phyloP scores from a whole-genome alignment of 768 basidiomycete species.

The Pleurotus cornucopiae region DNA sequence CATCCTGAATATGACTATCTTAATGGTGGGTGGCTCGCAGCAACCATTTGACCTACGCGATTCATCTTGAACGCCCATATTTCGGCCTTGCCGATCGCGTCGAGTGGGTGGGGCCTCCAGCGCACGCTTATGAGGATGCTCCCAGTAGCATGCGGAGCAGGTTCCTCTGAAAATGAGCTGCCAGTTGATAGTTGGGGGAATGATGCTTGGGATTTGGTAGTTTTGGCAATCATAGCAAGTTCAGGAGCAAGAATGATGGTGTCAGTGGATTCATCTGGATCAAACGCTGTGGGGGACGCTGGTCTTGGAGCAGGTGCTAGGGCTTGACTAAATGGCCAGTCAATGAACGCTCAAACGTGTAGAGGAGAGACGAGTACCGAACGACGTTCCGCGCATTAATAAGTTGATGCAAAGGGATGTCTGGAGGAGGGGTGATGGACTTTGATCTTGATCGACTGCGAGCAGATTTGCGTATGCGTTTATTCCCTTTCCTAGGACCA shows the following conservation, averaged over 20 bases:
- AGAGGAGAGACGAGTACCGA: conserved; percentile 34
- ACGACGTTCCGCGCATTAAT: conserved; percentile 56
- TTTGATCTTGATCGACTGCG: conserved; percentile 63
- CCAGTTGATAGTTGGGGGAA: conserved; percentile 14
- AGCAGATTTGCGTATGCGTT: conserved; percentile 35
- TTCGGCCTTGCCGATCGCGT: conserved; percentile 32
- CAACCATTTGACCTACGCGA: conserved; percentile 33
- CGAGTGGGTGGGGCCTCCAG: conserved; percentile 65
- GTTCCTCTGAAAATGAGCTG: conserved; percentile 24
- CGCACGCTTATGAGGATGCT: conserved; percentile 50
- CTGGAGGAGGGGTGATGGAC: conserved; percentile 77
- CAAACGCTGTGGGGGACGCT: conserved; percentile 41
- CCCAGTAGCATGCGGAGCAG: conserved; percentile 23
- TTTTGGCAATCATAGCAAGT: conserved; percentile 50
- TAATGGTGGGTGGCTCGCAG: too few species aligned
- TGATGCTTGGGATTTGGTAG: conserved; percentile 19
- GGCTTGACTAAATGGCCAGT: conserved; percentile 35
- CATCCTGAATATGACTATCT: conserved; percentile 37
- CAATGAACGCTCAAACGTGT: too few species aligned
- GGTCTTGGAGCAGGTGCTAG: conserved; percentile 37
- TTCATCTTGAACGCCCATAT: conserved; percentile 54
- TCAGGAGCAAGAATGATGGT: conserved; percentile 56
- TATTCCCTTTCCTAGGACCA: conserved; percentile 27
- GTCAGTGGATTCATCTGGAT: conserved; percentile 42
- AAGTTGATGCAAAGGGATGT: conserved; percentile 47